Conservation (phyloP, 345 rosid genomes). For the Populus euphratica region DNA sequence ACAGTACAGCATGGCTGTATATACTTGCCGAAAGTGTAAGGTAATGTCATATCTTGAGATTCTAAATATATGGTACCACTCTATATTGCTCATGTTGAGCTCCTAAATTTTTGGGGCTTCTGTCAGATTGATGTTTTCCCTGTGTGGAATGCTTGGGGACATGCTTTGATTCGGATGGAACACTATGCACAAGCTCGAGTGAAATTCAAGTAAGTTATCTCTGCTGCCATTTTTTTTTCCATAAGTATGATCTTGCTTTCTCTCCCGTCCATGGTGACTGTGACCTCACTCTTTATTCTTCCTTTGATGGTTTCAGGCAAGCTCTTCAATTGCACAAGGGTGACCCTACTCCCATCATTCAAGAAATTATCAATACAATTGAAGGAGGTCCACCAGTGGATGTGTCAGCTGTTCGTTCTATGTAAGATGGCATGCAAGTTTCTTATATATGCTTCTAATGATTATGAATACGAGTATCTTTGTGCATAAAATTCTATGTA, state of each 20-base stretch:
- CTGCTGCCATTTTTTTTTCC: neutral
- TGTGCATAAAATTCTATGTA: neutral
- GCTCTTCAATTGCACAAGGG: conserved; percentile 80
- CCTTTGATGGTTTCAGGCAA: conserved; percentile 61
- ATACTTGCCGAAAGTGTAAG: conserved; percentile 96
- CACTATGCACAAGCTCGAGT: conserved; percentile 90
- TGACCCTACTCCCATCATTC: conserved; percentile 63
- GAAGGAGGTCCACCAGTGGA: conserved; percentile 98
- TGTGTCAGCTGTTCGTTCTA: conserved; percentile 79
- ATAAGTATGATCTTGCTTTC: neutral
- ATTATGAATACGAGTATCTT: neutral
- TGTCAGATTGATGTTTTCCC: conserved; percentile 89
- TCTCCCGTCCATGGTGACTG: neutral
- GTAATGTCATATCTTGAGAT: conserved; percentile 35
- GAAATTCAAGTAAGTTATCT: conserved; percentile 73
- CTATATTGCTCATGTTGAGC: conserved; percentile 14
- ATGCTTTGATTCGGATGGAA: conserved; percentile 90
- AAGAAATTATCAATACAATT: conserved; percentile 83
- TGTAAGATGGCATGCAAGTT: conserved; percentile 50
- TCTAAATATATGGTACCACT: conserved; percentile 15
- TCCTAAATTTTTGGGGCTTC: conserved; percentile 15
- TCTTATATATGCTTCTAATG: neutral
- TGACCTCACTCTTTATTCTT: conserved; percentile 6
- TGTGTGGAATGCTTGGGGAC: conserved; percentile 99
- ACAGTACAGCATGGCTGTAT: conserved; percentile 95